Evolutionary conservation across 371 early-diverging fungal genomes (phyloP).

Genomic region (Rhizomucor pusillus): DNA sequence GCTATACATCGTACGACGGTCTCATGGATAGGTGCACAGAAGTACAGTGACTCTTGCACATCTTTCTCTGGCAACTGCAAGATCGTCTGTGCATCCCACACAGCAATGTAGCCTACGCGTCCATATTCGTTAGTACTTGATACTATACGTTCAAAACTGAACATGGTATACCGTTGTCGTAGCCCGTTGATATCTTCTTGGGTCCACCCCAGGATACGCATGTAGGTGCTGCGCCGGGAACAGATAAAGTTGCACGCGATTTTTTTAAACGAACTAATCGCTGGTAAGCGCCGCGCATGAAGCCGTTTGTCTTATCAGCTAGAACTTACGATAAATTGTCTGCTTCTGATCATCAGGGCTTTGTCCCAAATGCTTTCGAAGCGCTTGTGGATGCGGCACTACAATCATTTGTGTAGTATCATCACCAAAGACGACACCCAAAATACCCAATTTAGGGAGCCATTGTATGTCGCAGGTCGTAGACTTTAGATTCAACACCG

Average conservation of each 20-base stretch:
- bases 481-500: neutral
- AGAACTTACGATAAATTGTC: constrained; percentile 27
- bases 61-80: constrained; percentile 5
- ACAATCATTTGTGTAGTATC: constrained; percentile 50
- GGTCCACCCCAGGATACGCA: constrained; percentile 23
- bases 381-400: constrained; percentile 53
- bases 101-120: constrained; percentile 13
- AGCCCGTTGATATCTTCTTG: neutral
- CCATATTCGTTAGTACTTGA: too few species aligned
- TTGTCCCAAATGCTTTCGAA: constrained; percentile 17
- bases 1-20: constrained; percentile 12
- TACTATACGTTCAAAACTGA: too few species aligned
- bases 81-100: constrained; percentile 26
- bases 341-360: constrained; percentile 2
- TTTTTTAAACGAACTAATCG: constrained; percentile 19
- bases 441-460: constrained; percentile 51
- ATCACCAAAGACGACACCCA: constrained; percentile 56
- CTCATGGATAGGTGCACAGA: constrained; percentile 1
- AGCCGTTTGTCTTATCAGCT: neutral
- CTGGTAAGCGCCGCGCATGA: neutral
- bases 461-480: neutral
- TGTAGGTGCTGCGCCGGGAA: constrained; percentile 10
- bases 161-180: neutral
- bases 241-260: constrained; percentile 13
- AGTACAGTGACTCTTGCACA: neutral